Percentiles rank a stretch among this genome's conserved stretches.
phyloP scores from a whole-genome alignment of 805 yeast species.

The Zygoascus bituminiphila region DNA sequence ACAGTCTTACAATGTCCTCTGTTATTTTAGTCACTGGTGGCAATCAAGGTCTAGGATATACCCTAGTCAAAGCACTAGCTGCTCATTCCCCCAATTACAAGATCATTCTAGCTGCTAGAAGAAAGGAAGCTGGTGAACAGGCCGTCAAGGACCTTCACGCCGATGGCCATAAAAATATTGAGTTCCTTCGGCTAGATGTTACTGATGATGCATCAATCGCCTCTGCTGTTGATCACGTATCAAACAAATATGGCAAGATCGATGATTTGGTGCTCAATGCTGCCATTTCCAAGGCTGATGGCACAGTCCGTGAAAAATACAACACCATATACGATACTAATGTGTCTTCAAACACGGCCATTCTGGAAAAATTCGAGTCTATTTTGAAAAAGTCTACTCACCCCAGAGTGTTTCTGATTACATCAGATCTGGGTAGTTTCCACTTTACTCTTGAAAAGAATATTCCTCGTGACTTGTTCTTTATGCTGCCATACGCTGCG shows the following conservation, averaged over 20 bases:
- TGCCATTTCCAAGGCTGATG: background rate
- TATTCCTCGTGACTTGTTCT: background rate
- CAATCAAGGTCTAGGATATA: constrained; percentile 1
- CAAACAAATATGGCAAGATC: background rate
- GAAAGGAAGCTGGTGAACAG: background rate
- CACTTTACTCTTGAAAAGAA: background rate
- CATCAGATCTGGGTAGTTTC: background rate
- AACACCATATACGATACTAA: background rate
- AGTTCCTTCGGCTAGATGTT: background rate
- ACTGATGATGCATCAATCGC: background rate
- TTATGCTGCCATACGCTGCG: background rate
- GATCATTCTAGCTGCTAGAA: constrained; percentile 1
- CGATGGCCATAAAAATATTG: background rate
- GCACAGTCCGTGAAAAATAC: background rate
- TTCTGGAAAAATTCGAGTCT: background rate
- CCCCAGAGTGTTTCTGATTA: background rate
- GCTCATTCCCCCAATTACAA: background rate
- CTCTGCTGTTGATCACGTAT: background rate
- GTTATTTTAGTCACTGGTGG: constrained; percentile 3
- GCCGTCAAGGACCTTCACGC: background rate
- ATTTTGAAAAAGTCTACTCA: background rate
- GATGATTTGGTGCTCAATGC: constrained; percentile 2
- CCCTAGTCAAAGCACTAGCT: background rate
- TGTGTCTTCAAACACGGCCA: background rate
- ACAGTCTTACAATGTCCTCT: background rate